These are phyloP conservation scores for Flaveria bidentis DNA, from an alignment of 129 eudicot genomes.

Conservation along the genomic window DNA sequence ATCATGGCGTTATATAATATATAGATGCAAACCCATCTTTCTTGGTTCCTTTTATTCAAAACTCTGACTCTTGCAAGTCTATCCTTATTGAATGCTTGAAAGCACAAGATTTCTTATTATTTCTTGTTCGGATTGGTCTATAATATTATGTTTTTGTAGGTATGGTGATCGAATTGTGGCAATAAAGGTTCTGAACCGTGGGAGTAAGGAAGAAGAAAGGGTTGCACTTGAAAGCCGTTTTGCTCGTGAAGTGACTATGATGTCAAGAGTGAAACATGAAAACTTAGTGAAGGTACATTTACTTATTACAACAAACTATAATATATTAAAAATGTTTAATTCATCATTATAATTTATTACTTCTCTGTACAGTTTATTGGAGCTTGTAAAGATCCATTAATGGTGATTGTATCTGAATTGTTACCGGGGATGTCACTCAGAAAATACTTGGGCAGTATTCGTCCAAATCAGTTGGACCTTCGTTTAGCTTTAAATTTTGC, in stretches of 20 bases:
- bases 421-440: slow-evolving; percentile 95
- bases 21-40: slow-evolving; percentile 13
- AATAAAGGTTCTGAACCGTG: slow-evolving; percentile 83
- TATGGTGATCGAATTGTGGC: slow-evolving; percentile 83
- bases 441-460: slow-evolving; percentile 70
- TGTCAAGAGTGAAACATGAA: slow-evolving; percentile 89
- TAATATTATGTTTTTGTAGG: slow-evolving; percentile 40
- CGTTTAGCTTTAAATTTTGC: slow-evolving; percentile 73
- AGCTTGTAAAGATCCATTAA: slow-evolving; percentile 97
- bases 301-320: slow-evolving; percentile 4
- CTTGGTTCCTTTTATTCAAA: neutral
- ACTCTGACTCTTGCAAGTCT: neutral
- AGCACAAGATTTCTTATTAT: neutral
- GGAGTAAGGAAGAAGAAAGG: slow-evolving; percentile 73
- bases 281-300: slow-evolving; percentile 79
- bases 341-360: neutral
- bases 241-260: slow-evolving; percentile 91
- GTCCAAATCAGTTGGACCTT: slow-evolving; percentile 79
- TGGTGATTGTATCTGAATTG: slow-evolving; percentile 94
- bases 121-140: neutral
- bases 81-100: slow-evolving; percentile 6
- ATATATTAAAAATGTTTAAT: neutral
- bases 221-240: slow-evolving; percentile 78
- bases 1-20: neutral
- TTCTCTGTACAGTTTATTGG: slow-evolving; percentile 71